Evolutionary conservation across 495 filamentous ascomycete genomes (phyloP).

Genomic region (Staphylotrichum longicolle): DNA sequence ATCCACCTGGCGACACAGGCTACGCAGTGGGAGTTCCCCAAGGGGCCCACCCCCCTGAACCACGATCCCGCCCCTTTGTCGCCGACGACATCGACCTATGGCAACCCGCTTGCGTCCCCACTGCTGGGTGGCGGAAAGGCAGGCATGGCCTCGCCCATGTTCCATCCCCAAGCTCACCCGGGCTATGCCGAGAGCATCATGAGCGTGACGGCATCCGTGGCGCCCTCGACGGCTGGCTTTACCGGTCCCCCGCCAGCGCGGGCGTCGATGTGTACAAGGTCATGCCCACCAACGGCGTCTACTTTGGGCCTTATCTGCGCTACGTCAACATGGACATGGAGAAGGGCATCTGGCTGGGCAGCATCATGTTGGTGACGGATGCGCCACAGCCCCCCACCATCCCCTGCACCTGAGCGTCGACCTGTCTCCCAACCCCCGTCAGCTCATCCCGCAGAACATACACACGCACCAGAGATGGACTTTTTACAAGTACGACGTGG

Average conservation of each 20-base stretch:
- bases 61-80: slow-evolving; percentile 76
- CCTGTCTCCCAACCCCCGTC: slow-evolving; percentile 87
- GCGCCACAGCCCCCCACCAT: slow-evolving; percentile 93
- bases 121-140: slow-evolving; percentile 67
- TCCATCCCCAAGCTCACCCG: slow-evolving; percentile 63
- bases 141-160: slow-evolving; percentile 71
- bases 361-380: slow-evolving; percentile 76
- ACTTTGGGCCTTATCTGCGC: slow-evolving; percentile 92
- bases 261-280: slow-evolving; percentile 93
- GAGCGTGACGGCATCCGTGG: slow-evolving; percentile 67
- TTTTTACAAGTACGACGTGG: slow-evolving; percentile 94
- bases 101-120: slow-evolving; percentile 72
- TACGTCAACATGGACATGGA: slow-evolving; percentile 98
- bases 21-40: slow-evolving; percentile 98
- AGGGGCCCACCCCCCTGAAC: slow-evolving; percentile 80
- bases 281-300: slow-evolving; percentile 92
- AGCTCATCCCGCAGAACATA: slow-evolving; percentile 81
- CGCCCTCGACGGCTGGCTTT: slow-evolving; percentile 68
- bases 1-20: slow-evolving; percentile 95
- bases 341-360: slow-evolving; percentile 82
- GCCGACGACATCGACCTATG: slow-evolving; percentile 74
- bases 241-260: slow-evolving; percentile 75
- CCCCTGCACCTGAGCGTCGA: slow-evolving; percentile 87
- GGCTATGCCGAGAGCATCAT: slow-evolving; percentile 73
- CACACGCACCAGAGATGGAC: slow-evolving; percentile 87